Evolutionary conservation across 352 stramenopile genomes (phyloP), one percentile per base, ranked within the genome.

Genomic region (Phytophthora hybrid): DNA sequence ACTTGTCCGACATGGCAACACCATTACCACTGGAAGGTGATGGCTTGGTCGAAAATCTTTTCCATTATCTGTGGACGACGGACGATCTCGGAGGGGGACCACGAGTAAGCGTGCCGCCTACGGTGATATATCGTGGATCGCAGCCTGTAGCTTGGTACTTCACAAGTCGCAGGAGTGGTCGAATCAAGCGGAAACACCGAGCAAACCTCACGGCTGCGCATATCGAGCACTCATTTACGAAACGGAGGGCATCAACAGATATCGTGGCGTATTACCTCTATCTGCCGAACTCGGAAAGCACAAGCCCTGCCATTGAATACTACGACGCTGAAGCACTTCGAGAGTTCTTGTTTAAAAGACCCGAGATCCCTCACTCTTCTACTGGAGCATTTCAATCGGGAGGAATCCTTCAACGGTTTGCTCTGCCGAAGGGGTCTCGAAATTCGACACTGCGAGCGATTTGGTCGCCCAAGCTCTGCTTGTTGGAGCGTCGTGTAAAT

Each of bases 81-180:
- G 94, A 98, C 65, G 93, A 98, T 73, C 88, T 98, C 62, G 91
- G 87, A 31, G 87, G 82, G 29, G 89, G 91, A 0, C 93, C 94
- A 19, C 83, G 82, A 31, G 86, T 99, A 26, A 95, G 91, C 76
- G 75, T 99, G 34, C 97, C 97, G 11, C 94, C 98, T 72, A 99
- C 97, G 0, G 82, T 99, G 16, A 76, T 99, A 29, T 99, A 97
- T 81, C 94, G 96, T 41, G 97, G 94, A 59, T 87, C 87, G 5
- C 92, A 98, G 74, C 93, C 97, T 34, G 76, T 95, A 11, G 85
- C 88, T 54, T 99, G 97, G 97, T 99, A 98, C 77, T 99, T 99
- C 51, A 99, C 96, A 7, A 93, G 83, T 63, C 81, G 86, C 26
- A 87, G 84, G 59, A 87, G 78, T 18, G 87, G 85, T 62, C 90